phyloP scores from a whole-genome alignment of 2,329 filamentous ascomycete genomes.

The Botrytis galanthina region DNA sequence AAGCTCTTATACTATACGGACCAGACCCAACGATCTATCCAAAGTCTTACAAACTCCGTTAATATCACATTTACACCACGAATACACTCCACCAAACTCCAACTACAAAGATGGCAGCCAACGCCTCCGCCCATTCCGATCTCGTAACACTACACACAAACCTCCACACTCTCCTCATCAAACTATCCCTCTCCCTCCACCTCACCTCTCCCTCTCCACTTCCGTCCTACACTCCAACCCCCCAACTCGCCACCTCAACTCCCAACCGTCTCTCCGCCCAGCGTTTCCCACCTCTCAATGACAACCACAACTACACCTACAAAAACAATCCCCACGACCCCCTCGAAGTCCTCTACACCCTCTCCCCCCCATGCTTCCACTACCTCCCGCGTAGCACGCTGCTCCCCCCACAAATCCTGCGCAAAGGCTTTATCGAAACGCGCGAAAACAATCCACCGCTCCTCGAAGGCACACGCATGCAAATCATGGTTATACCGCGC shows the following conservation, averaged over 20 bases:
- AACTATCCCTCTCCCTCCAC: neutral
- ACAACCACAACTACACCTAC: too few relatives aligned
- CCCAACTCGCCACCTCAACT: too few relatives aligned
- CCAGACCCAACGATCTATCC: neutral
- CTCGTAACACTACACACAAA: neutral
- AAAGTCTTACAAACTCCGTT: neutral
- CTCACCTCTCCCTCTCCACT: neutral
- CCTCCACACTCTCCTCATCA: neutral
- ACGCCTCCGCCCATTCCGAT: neutral
- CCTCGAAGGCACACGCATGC: constrained; percentile 25
- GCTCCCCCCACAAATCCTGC: neutral
- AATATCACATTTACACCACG: neutral
- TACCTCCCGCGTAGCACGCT: constrained; percentile 20
- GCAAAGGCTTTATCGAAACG: constrained; percentile 19
- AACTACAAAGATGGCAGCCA: neutral
- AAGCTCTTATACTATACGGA: neutral
- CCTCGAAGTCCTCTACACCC: constrained; percentile 27
- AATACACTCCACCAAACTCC: neutral
- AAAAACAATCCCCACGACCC: constrained; percentile 15
- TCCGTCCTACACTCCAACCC: too few relatives aligned
- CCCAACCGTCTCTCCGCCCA: neutral
- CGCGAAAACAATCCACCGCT: constrained; percentile 23
- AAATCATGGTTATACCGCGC: constrained; percentile 23
- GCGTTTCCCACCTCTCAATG: neutral
- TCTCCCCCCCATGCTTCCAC: constrained; percentile 22